Evolutionary conservation across 768 basidiomycete genomes (phyloP), one percentile per base, ranked within the genome.

Genomic region (Lactifluus subvellereus): DNA sequence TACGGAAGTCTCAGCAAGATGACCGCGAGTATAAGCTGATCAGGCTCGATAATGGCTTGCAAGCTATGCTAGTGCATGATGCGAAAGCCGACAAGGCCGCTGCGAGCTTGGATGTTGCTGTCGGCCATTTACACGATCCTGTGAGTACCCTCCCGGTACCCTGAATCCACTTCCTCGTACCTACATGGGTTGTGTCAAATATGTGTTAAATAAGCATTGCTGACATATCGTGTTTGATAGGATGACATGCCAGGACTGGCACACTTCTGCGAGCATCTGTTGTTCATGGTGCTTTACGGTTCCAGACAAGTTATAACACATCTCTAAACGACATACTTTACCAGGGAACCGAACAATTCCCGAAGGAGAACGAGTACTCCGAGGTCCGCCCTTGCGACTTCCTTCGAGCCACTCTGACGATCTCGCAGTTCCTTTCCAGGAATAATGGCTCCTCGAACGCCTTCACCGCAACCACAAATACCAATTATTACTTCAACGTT

Each of bases 191-290:
- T 27, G 27, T 27, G 27, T 27, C 27, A 27, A 3, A 2, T 27
- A 27, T 40, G 30, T 55, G 20, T 45, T 18, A 30, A 52, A 66
- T 52, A 9, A 7, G 45, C 18, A 55, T 18, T 20, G 37, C 53
- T 38, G 6, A 37, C n/a, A 20, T 48, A 43, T 48, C 22, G 33
- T 33, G 10, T 40, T 30, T 0, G 22, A 33, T 54, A 91, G 85
- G 85, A 82, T 72, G 93, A 96, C 71, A 89, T 94, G 82, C 94
- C 91, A 10, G 94, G 94, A 11, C 80, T 95, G 49, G 94, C 94
- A 53, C 93, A 96, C 74, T 95, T 95, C 71, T 95, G 94, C 76
- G 96, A 99, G 73, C 96, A 99, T 74, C 72, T 99, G 54, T 75
- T 97, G 65, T 99, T 99, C 75, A 92, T 99, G 87, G 95, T 94